These are phyloP conservation scores for Colletotrichum melonis DNA, from an alignment of 2,329 filamentous ascomycete genomes.

Conservation along the genomic window DNA sequence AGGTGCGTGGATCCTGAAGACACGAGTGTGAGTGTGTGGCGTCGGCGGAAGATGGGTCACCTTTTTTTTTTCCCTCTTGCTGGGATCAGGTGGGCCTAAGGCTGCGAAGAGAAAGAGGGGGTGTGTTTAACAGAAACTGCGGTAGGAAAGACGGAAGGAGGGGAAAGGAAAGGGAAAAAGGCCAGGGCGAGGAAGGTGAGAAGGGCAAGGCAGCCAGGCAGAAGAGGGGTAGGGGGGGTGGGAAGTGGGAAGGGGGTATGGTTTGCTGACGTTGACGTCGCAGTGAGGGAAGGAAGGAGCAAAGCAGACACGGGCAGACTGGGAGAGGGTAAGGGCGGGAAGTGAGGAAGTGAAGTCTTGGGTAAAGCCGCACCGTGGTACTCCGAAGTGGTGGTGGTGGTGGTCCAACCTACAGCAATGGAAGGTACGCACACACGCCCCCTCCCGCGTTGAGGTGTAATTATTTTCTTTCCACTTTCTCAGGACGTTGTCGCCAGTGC, in stretches of 20 bases:
- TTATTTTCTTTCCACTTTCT: slow-evolving; percentile 16
- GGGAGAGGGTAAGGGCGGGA: neutral
- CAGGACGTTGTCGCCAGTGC: neutral
- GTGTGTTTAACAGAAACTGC: slow-evolving; percentile 5
- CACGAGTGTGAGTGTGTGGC: slow-evolving; percentile 25
- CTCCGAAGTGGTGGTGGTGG: too few species aligned
- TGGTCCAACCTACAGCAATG: neutral
- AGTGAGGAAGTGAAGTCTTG: neutral
- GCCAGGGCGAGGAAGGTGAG: slow-evolving; percentile 2
- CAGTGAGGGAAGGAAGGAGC: slow-evolving; percentile 19
- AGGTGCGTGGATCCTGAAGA: slow-evolving; percentile 24
- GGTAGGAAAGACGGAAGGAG: neutral
- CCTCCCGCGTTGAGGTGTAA: neutral
- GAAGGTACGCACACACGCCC: slow-evolving; percentile 9
- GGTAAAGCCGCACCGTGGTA: neutral
- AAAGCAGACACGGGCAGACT: neutral
- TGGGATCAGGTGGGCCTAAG: slow-evolving; percentile 24
- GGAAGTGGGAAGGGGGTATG: neutral
- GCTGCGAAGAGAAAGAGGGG: neutral
- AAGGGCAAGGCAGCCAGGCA: neutral
- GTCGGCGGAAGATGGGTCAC: slow-evolving; percentile 29
- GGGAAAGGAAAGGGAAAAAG: slow-evolving; percentile 3
- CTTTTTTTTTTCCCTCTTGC: slow-evolving; percentile 10
- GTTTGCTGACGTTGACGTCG: slow-evolving; percentile 32
- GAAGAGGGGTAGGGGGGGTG: neutral